Base-by-base conservation (phyloP, 1,139 yeast species). In the Blastobotrys elegans region DNA sequence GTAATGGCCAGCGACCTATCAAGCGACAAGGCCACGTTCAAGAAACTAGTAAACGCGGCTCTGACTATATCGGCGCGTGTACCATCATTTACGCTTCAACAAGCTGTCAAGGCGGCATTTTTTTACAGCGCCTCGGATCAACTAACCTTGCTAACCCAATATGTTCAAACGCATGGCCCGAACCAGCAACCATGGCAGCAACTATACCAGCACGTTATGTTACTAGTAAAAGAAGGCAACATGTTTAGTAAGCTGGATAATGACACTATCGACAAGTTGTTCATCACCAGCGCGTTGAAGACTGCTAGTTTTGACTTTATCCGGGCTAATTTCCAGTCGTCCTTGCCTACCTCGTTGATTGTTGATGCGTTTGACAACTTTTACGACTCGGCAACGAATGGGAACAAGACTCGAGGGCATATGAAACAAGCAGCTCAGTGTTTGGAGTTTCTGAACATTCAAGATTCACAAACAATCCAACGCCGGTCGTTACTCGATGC, bases 351-450 rank as follows among this genome's bases (percentile, higher is more conserved):
- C 7, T 33, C 45, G 4, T 26, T 51, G 3, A 36, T 46, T 11
- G 21, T 51, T 49, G 43, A 53, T 16, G 59, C 63, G 4, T 62
- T 65, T 41, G 55, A 63, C 40, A 48, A 48, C 20, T 62, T 59
- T 29, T 63, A 53, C 41, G 66, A 62, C 32, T 36, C 49, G n/a
- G 68, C 69, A 1, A 54, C 67, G 1, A 63, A 62, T 45, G 63
- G 66, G 20, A 63, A 58, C 47, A 51, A 52, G 30, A 51, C 60
- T 1, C 49, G 65, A 27, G 67, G 66, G 2, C 48, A 55, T n/a
- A 53, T 65, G 60, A 61, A 57, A 49, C 52, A 55, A 22, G 69
- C 69, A 1, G 47, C 57, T 10, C 44, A 49, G 3, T 61, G 64
- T 37, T 45, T 63, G 21, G 51, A 46, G 5, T 40, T 55, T 14